Conservation (phyloP, 768 basidiomycete species). For the Leccinum incarnatum region DNA sequence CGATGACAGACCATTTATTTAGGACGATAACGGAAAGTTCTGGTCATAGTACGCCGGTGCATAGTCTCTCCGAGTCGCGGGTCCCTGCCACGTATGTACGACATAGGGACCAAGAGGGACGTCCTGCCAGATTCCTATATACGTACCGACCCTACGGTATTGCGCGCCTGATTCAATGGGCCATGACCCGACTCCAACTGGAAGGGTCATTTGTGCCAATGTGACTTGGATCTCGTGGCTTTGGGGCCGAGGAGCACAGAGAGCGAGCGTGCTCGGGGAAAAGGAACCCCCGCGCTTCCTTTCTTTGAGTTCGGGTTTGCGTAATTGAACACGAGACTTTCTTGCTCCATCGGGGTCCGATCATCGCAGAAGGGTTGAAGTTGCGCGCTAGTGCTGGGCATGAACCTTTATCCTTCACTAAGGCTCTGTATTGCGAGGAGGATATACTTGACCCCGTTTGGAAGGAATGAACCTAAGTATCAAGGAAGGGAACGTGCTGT, state of each 20-base stretch:
- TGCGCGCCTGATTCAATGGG: background rate
- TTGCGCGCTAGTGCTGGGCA: background rate
- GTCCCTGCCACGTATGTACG: background rate
- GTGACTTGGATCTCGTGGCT: background rate
- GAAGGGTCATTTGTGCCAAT: conserved; percentile 8
- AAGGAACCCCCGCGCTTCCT: background rate
- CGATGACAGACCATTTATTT: background rate
- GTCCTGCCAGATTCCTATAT: background rate
- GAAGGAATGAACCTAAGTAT: background rate
- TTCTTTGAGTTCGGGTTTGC: background rate
- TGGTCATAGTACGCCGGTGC: background rate
- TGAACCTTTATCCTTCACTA: background rate
- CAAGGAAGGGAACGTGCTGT: background rate
- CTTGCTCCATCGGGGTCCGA: conserved; percentile 13
- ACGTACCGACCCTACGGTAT: conserved; percentile 4
- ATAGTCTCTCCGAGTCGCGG: background rate
- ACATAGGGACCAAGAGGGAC: background rate
- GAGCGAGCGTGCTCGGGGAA: background rate
- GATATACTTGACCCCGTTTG: background rate
- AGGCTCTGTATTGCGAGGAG: background rate
- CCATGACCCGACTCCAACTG: background rate
- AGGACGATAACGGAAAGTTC: background rate
- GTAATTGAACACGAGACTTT: background rate
- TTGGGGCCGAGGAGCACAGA: background rate
- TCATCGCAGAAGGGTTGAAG: conserved; percentile 1